Conservation (phyloP, 805 yeast genomes). For the Starmerella vaccinii region DNA sequence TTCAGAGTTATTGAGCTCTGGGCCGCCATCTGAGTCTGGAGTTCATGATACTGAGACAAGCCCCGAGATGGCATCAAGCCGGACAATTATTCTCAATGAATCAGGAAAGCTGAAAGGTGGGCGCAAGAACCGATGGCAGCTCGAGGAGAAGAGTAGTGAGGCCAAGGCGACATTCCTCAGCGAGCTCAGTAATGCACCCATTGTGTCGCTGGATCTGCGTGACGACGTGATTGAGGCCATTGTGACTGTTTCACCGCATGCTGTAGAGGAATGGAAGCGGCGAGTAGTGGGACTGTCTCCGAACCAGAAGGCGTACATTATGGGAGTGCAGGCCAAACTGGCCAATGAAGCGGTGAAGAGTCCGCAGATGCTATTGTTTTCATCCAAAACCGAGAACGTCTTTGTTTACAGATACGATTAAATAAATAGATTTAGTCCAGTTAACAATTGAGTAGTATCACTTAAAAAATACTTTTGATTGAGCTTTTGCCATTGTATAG, state of each 20-base stretch:
- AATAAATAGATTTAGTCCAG: too few species aligned
- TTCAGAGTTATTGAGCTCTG: neutral
- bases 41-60: neutral
- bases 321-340: conserved; percentile 60
- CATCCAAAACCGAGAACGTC: conserved; percentile 67
- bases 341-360: conserved; percentile 62
- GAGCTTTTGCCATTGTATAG: too few species aligned
- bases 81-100: conserved; percentile 54
- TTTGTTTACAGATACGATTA: conserved; percentile 43
- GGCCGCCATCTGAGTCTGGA: neutral
- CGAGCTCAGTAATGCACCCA: conserved; percentile 54
- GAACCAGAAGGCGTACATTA: conserved; percentile 68
- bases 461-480: too few species aligned
- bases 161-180: conserved; percentile 48
- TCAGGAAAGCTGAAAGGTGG: conserved; percentile 64
- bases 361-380: conserved; percentile 55
- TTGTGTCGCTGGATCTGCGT: conserved; percentile 63
- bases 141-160: conserved; percentile 66
- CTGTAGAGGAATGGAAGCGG: conserved; percentile 47
- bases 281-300: conserved; percentile 79
- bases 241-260: conserved; percentile 25
- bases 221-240: conserved; percentile 84
- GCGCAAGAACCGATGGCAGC: conserved; percentile 62
- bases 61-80: neutral
- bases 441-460: too few species aligned